These are phyloP conservation scores for Arthrinium phaeospermum DNA, from an alignment of 2,329 filamentous ascomycete species.

Conservation along the genomic window DNA sequence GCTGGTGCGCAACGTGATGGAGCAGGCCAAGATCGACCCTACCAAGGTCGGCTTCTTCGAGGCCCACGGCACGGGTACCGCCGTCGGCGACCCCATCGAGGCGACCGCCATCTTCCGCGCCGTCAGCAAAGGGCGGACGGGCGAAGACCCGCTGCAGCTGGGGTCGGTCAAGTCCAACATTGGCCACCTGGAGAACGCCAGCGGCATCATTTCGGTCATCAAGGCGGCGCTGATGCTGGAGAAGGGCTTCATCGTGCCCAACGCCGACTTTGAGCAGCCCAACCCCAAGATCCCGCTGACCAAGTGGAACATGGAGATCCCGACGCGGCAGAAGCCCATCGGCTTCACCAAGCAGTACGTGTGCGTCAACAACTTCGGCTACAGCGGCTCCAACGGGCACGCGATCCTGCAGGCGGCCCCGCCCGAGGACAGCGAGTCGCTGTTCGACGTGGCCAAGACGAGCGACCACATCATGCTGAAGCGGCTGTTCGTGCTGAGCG, in stretches of 20 bases:
- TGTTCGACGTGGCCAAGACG: conserved; percentile 10
- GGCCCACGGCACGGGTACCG: conserved; percentile 54
- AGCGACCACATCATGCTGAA: conserved; percentile 20
- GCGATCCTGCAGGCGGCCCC: conserved; percentile 4
- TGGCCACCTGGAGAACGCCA: conserved; percentile 42
- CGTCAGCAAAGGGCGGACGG: conserved; percentile 33
- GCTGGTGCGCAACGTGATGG: conserved; percentile 36
- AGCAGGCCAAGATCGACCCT: conserved; percentile 19
- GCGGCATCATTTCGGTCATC: conserved; percentile 40
- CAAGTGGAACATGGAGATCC: conserved; percentile 32
- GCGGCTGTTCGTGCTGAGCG: conserved; percentile 27
- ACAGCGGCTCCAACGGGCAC: conserved; percentile 43
- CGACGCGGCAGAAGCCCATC: conserved; percentile 30
- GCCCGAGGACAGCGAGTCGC: conserved; percentile 21
- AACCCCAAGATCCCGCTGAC: conserved; percentile 39
- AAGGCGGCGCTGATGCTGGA: conserved; percentile 45
- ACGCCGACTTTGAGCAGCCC: conserved; percentile 44
- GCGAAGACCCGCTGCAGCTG: conserved; percentile 37
- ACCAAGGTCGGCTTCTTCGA: conserved; percentile 43
- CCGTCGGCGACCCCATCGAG: conserved; percentile 53
- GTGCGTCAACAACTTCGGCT: conserved; percentile 43
- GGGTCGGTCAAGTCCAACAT: conserved; percentile 47
- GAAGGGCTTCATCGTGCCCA: conserved; percentile 49
- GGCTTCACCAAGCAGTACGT: conserved; percentile 31
- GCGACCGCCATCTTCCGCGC: conserved; percentile 46